Conservation (phyloP, 306 rosid species). For the Urtica urens region DNA sequence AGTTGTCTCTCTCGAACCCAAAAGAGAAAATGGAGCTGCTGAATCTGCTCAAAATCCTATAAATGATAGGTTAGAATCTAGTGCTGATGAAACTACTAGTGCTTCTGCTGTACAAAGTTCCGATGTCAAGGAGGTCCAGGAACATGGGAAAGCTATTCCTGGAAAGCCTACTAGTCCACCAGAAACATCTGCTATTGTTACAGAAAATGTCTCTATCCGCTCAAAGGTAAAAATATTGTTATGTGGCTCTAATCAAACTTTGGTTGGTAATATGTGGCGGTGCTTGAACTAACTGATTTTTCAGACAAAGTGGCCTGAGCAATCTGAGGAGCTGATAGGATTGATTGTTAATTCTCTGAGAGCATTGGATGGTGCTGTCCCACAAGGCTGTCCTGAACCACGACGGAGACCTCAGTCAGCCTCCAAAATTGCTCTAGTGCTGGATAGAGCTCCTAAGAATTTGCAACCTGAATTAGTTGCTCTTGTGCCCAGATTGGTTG, state of each 20-base stretch:
- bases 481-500: constrained; percentile 89
- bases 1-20: constrained; percentile 43
- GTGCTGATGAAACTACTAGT: constrained; percentile 47
- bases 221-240: constrained; percentile 52
- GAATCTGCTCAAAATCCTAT: constrained; percentile 47
- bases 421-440: constrained; percentile 78
- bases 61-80: constrained; percentile 59
- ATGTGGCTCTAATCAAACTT: constrained; percentile 15
- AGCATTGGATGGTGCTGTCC: constrained; percentile 92
- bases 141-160: constrained; percentile 48
- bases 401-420: constrained; percentile 95
- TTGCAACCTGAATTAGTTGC: constrained; percentile 83
- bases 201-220: constrained; percentile 53
- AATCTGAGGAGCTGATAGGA: constrained; percentile 97
- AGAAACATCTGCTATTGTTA: constrained; percentile 62
- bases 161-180: constrained; percentile 67
- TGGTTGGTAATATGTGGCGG: constrained; percentile 20
- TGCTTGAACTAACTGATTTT: constrained; percentile 17
- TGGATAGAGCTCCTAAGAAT: constrained; percentile 96
- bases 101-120: constrained; percentile 83
- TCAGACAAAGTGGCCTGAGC: constrained; percentile 98
- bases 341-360: constrained; percentile 91
- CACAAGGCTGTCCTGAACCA: constrained; percentile 95
- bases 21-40: constrained; percentile 52
- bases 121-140: constrained; percentile 39